Percentiles rank a stretch among this genome's conserved stretches.
Conservation (phyloP, 2,329 filamentous ascomycete genomes). For the Monosporascus sp. region DNA sequence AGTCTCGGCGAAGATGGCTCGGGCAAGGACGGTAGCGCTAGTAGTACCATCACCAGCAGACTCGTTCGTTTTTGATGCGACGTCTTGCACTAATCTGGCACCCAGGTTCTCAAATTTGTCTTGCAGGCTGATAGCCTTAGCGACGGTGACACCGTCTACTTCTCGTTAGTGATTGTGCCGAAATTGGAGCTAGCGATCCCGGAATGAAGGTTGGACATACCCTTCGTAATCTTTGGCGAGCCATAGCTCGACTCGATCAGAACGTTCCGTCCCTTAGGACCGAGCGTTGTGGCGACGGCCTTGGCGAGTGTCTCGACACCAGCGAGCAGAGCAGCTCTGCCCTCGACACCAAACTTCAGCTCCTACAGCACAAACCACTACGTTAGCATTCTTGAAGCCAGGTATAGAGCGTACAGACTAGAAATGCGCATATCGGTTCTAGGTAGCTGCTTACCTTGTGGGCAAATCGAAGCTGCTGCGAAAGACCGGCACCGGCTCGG, state of each 20-base stretch:
- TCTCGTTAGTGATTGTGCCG: conserved; percentile 17
- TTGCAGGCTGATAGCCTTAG: conserved; percentile 84
- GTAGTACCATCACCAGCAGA: conserved; percentile 98
- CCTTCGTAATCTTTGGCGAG: conserved; percentile 99
- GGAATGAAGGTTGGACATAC: conserved; percentile 43
- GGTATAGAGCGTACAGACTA: not conserved
- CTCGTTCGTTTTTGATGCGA: conserved; percentile 99
- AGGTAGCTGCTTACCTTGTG: conserved; percentile 69
- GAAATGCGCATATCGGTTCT: not conserved
- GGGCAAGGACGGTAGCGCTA: conserved; percentile 92
- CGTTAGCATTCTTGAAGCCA: conserved; percentile 18
- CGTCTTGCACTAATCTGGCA: conserved; percentile 92
- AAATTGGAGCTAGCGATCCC: not conserved
- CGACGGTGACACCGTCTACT: conserved; percentile 80
- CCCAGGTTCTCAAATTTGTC: conserved; percentile 99
- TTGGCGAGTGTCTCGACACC: conserved; percentile 96
- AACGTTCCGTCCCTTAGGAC: conserved; percentile 97
- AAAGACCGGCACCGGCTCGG: conserved; percentile 58
- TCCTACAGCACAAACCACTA: conserved; percentile 55
- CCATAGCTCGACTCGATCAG: conserved; percentile 98
- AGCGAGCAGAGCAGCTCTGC: conserved; percentile 77
- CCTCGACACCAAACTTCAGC: conserved; percentile 97
- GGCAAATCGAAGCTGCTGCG: conserved; percentile 91
- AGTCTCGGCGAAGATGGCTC: conserved; percentile 98
- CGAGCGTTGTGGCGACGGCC: conserved; percentile 92